phyloP scores from a whole-genome alignment of 352 stramenopile genomes.

The Pythium folliculosum region DNA sequence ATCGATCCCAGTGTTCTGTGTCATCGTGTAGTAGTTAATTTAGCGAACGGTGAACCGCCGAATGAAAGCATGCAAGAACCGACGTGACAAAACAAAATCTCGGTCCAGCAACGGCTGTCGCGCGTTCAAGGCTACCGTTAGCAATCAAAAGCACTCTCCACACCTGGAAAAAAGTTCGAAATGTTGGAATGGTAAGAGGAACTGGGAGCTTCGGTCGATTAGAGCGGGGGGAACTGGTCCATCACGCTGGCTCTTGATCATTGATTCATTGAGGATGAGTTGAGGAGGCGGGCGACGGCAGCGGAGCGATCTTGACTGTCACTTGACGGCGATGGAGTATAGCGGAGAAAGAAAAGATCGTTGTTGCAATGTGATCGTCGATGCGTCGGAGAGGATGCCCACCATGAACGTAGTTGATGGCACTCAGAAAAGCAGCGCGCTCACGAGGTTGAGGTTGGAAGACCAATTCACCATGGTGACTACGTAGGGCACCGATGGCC shows the following conservation, averaged over 20 bases:
- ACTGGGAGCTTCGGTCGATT: no score
- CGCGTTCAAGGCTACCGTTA: no score
- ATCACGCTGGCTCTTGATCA: no score
- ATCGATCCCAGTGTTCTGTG: neutral
- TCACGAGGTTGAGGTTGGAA: slow-evolving; percentile 3
- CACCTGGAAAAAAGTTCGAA: no score
- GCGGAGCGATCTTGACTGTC: neutral
- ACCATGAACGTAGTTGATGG: neutral
- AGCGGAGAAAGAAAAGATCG: slow-evolving; percentile 5
- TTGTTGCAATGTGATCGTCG: neutral
- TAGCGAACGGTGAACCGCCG: neutral
- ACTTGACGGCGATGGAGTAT: neutral
- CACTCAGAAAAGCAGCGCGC: slow-evolving; percentile 9
- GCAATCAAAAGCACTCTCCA: no score
- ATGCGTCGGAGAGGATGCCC: slow-evolving; percentile 3
- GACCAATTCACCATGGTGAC: slow-evolving; percentile 5
- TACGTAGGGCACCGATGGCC: neutral
- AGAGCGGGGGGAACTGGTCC: no score
- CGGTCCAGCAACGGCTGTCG: no score
- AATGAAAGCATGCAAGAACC: no score
- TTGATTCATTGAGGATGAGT: neutral
- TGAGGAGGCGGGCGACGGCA: neutral
- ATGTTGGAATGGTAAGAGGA: no score
- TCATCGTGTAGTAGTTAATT: neutral
- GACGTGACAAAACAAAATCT: no score